phyloP scores from a whole-genome alignment of 768 basidiomycete species.

The Suillus subalutaceus region DNA sequence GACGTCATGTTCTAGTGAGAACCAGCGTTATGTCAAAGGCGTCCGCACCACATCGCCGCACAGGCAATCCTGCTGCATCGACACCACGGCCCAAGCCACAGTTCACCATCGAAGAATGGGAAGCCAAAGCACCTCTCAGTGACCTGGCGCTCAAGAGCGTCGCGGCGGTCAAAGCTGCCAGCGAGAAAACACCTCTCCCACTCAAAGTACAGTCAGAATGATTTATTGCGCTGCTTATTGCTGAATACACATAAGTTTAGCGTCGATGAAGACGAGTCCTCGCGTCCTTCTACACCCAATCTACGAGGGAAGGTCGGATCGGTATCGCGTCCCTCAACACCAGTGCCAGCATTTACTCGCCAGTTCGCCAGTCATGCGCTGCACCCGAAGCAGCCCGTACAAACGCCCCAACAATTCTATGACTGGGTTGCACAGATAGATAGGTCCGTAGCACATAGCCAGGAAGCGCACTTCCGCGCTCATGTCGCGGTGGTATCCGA shows the following conservation, averaged over 20 bases:
- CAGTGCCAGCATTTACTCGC: constrained; percentile 23
- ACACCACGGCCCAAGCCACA: constrained; percentile 42
- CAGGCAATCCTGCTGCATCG: constrained; percentile 27
- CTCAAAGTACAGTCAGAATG: constrained; percentile 62
- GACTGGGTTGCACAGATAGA: constrained; percentile 95
- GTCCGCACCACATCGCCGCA: constrained; percentile 26
- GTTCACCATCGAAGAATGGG: constrained; percentile 90
- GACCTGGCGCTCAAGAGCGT: constrained; percentile 73
- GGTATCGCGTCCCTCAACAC: constrained; percentile 51
- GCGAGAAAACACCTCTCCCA: constrained; percentile 66
- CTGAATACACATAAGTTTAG: constrained; percentile 46
- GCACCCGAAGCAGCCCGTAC: constrained; percentile 77
- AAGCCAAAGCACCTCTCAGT: constrained; percentile 73
- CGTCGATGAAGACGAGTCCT: constrained; percentile 37
- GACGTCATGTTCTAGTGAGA: constrained; percentile 10
- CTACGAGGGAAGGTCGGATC: constrained; percentile 46
- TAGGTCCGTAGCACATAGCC: constrained; percentile 86
- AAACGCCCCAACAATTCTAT: constrained; percentile 94
- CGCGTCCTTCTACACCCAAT: constrained; percentile 36
- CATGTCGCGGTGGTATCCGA: constrained; percentile 78
- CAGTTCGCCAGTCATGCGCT: constrained; percentile 50
- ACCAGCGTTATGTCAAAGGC: constrained; percentile 9
- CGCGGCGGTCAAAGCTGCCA: constrained; percentile 58
- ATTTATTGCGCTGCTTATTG: constrained; percentile 13
- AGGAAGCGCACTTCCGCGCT: constrained; percentile 89